Conservation (phyloP, 768 basidiomycete species). For the Lyophyllum atratum region DNA sequence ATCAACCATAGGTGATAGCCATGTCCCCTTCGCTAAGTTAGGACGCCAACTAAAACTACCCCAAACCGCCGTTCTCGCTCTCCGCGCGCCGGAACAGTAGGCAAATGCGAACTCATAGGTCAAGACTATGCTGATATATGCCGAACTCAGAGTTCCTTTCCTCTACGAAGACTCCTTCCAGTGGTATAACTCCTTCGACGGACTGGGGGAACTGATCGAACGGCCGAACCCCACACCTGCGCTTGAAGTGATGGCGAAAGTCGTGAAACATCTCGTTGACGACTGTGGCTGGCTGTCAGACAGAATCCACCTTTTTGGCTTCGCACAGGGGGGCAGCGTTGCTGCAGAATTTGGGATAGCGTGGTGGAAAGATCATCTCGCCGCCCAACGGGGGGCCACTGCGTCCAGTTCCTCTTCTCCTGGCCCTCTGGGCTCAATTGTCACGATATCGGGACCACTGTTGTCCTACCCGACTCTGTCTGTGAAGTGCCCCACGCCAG, state of each 20-base stretch:
- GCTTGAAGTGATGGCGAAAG: slow-evolving; percentile 52
- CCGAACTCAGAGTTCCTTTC: slow-evolving; percentile 63
- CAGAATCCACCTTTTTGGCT: slow-evolving; percentile 86
- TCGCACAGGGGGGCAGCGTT: slow-evolving; percentile 83
- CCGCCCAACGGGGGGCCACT: slow-evolving; percentile 10
- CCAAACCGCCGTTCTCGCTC: slow-evolving; percentile 82
- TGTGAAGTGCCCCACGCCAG: slow-evolving; percentile 54
- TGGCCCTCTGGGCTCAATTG: slow-evolving; percentile 67
- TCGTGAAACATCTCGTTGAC: slow-evolving; percentile 56
- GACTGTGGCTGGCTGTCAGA: slow-evolving; percentile 67
- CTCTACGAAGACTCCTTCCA: slow-evolving; percentile 80
- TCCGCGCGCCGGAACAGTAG: slow-evolving; percentile 79
- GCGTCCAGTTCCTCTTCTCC: slow-evolving; percentile 9
- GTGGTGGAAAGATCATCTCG: slow-evolving; percentile 49
- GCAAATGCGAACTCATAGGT: slow-evolving; percentile 18
- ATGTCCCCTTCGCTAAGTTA: slow-evolving; percentile 73
- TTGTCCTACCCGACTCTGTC: slow-evolving; percentile 74
- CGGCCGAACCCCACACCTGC: slow-evolving; percentile 75
- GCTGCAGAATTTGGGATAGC: slow-evolving; percentile 66
- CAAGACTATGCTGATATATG: background rate
- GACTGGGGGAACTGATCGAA: slow-evolving; percentile 69
- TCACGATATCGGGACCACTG: slow-evolving; percentile 71
- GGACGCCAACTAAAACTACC: slow-evolving; percentile 79
- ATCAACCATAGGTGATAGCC: slow-evolving; percentile 72
- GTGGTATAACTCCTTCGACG: slow-evolving; percentile 86